phyloP scores from a whole-genome alignment of 1,139 yeast genomes.

The Yamadazyma buinensis region DNA sequence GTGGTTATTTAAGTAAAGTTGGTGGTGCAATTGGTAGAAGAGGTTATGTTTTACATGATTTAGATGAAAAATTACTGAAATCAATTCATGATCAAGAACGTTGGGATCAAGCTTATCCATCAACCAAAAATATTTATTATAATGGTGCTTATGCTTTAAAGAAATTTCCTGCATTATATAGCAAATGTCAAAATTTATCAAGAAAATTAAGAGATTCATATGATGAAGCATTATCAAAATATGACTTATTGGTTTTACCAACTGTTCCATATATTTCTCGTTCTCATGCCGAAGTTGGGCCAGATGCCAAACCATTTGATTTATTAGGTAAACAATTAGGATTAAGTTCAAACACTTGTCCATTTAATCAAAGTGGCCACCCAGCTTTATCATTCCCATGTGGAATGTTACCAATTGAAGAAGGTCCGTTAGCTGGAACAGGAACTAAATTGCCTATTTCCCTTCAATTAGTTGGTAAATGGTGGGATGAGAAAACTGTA shows the following conservation, averaged over 20 bases:
- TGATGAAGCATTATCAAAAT: conserved; percentile 20
- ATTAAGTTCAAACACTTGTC: conserved; percentile 30
- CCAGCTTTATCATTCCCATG: conserved; percentile 31
- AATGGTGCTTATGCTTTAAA: conserved; percentile 26
- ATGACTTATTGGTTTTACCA: conserved; percentile 12
- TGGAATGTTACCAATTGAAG: conserved; percentile 23
- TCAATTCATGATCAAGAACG: conserved; percentile 17
- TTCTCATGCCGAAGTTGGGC: conserved; percentile 11
- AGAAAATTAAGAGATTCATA: conserved; percentile 27
- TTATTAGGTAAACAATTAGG: conserved; percentile 25
- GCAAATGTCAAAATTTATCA: conserved; percentile 28
- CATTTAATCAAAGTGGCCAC: conserved; percentile 32
- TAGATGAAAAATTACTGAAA: conserved; percentile 11
- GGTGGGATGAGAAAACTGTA: conserved; percentile 12
- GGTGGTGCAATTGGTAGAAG: conserved; percentile 7
- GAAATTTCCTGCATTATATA: conserved; percentile 27
- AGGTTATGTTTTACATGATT: conserved; percentile 4
- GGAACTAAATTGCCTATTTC: conserved; percentile 30
- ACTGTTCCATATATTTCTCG: conserved; percentile 13
- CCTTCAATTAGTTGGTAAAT: conserved; percentile 14
- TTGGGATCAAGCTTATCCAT: conserved; percentile 24
- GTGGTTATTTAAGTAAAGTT: conserved; percentile 6
- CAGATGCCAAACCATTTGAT: conserved; percentile 13
- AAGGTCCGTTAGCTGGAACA: conserved; percentile 16
- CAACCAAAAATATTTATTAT: conserved; percentile 22